These are phyloP conservation scores for Haplosporangium sp. DNA, from an alignment of 371 early-diverging fungal genomes.

Conservation along the genomic window DNA sequence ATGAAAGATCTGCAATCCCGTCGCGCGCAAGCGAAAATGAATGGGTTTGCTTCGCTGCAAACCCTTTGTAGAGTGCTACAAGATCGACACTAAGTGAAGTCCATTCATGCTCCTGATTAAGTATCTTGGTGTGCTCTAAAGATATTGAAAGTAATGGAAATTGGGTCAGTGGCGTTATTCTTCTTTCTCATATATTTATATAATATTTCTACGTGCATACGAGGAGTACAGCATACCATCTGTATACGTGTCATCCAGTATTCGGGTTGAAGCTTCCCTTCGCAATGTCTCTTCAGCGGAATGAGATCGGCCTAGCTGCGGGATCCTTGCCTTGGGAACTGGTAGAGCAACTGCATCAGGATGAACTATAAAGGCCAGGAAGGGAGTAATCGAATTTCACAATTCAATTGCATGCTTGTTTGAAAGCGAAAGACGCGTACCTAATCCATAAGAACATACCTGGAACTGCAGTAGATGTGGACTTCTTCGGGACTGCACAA, in stretches of 20 bases:
- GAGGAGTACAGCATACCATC: no score
- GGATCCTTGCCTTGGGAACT: no score
- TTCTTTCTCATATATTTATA: background rate
- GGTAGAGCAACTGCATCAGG: no score
- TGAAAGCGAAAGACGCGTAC: no score
- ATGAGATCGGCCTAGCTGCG: background rate
- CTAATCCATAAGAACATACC: no score
- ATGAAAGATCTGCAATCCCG: slow-evolving; percentile 3
- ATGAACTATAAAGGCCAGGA: no score
- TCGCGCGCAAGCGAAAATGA: background rate
- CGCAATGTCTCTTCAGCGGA: background rate
- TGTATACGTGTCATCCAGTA: background rate
- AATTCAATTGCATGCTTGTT: no score
- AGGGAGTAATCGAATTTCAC: no score
- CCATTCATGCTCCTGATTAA: slow-evolving; percentile 5
- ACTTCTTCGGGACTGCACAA: no score
- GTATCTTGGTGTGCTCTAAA: background rate
- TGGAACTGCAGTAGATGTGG: no score
- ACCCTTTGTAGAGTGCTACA: background rate
- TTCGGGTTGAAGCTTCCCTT: background rate
- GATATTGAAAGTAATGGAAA: background rate
- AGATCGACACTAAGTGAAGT: background rate
- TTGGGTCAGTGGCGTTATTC: no score
- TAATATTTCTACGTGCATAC: background rate
- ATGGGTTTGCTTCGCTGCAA: background rate